Conservation (phyloP, 768 basidiomycete genomes). For the Russula brevipes region DNA sequence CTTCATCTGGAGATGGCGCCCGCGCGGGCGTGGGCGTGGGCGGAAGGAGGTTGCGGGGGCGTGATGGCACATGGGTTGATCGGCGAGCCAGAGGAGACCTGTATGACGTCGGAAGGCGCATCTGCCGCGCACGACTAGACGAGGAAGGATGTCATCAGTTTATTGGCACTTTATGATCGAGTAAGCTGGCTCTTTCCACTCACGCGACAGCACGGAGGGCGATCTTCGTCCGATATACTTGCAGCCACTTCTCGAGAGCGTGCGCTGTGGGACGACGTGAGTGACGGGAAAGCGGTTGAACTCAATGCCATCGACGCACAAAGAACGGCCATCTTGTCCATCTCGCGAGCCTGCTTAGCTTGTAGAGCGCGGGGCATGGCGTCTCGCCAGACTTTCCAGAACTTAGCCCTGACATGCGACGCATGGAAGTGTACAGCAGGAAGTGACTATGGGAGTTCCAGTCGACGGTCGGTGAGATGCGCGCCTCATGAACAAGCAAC, state of each 20-base stretch:
- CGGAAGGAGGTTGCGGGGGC: constrained; percentile 30
- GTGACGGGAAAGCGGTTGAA: constrained; percentile 2
- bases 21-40: constrained; percentile 31
- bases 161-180: constrained; percentile 6
- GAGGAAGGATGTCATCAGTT: constrained; percentile 9
- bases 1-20: constrained; percentile 2
- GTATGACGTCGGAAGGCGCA: constrained; percentile 58
- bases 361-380: constrained; percentile 67
- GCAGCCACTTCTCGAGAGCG: constrained; percentile 61
- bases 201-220: constrained; percentile 81
- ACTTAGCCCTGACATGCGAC: constrained; percentile 50
- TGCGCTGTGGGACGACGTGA: constrained; percentile 38
- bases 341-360: constrained; percentile 59
- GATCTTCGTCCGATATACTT: constrained; percentile 60
- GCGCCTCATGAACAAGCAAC: not conserved
- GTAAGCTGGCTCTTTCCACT: constrained; percentile 34
- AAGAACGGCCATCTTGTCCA: constrained; percentile 48
- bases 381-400: constrained; percentile 62
- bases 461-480: constrained; percentile 14
- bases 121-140: constrained; percentile 70
- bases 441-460: constrained; percentile 47
- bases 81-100: constrained; percentile 34
- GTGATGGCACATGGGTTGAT: constrained; percentile 28
- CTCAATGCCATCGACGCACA: constrained; percentile 40
- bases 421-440: constrained; percentile 78